Base-by-base conservation (phyloP, 345 rosid genomes). In the Noccaea bulbosa region DNA sequence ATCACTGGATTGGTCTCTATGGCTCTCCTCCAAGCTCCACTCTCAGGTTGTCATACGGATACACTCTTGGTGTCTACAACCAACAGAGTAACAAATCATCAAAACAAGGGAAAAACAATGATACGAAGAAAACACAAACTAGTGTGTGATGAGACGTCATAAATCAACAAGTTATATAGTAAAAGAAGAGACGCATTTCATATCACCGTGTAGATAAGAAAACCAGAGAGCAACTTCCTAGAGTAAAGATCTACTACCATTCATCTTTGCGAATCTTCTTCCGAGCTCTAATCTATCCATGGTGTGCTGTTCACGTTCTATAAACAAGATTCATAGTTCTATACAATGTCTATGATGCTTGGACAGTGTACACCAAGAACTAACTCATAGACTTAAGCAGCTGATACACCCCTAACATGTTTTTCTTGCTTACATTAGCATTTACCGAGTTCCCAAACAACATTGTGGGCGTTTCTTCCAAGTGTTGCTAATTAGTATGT, bases 1-100 rank as follows among this genome's bases (percentile, higher is more conserved):
- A 49, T 54, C 41, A 56, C 48, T 33, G 34, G 51, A 20, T 55
- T 17, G 22, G 61, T 50, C 32, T 72, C 78, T 82, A 83, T 40
- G 95, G 93, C 73, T 91, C 97, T 78, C 93, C 95, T 11, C 99
- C 99, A 60, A 94, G 99, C 88, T 94, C 98, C 74, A 84, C 97
- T 53, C 88, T 87, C 72, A 94, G 79, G 83, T 94, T 91, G 84
- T 94, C 96, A 50, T 89, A 94, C 5, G 98, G 98, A 72, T 87
- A 94, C 11, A 88, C 98, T 80, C 89, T 90, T 5, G 96, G 96
- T 10, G 93, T 64, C 99, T 94, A 84, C 64, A 65, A 30, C 57
- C 55, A 77, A 70, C 38, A 79, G 53, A 67, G 46, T n/a, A 69
- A 57, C 8, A 51, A 22, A 69, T 45, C 0, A 47, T 20, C 74